Evolutionary conservation across 2,329 filamentous ascomycete genomes (phyloP), one percentile per base, ranked within the genome.

Genomic region (Fusarium sacchari): DNA sequence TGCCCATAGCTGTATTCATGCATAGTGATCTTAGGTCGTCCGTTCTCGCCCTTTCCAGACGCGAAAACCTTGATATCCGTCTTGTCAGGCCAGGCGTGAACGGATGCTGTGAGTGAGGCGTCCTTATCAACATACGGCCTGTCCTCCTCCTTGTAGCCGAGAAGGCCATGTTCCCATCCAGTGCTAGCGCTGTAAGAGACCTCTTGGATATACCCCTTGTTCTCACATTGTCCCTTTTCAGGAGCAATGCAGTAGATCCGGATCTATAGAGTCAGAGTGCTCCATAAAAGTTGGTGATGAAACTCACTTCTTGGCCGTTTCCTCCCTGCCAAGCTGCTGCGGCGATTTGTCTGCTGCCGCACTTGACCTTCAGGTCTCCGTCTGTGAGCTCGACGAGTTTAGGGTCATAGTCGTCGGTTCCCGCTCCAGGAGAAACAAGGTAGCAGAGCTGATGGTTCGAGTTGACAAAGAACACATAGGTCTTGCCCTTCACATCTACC

Each of bases 251-350:
- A 22, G 11, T 53, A 53, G 24, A 53, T 28, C 7, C 50, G 34
- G 24, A 53, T 53, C 34, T 39, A 17, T 7, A 18, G 1, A 5
- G 24, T 39, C 34, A 53, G 50, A 28, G 10, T n/a, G 20, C 7
- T 37, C 7, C 20, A 13, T 3, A 1, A 12, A 3, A 15, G 2
- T 20, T 37, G 14, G 18, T 11, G 24, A 2, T 2, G 6, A 7
- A 6, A 7, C 50, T 37, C 12, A 53, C 50, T 13, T 39, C 50
- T 28, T 17, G 26, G 15, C 24, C 34, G 7, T 39, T 39, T 28
- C 3, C 1, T 6, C 34, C 34, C 5, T 39, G 1, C 50, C 50
- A 53, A 7, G 50, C 10, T 3, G 8, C 32, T 7, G 34, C 50
- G 20, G 50, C 50, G 24, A 53, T 37, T 17, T 53, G 49, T 15